Conservation (phyloP, 306 rosid genomes). For the Prunus padus region DNA sequence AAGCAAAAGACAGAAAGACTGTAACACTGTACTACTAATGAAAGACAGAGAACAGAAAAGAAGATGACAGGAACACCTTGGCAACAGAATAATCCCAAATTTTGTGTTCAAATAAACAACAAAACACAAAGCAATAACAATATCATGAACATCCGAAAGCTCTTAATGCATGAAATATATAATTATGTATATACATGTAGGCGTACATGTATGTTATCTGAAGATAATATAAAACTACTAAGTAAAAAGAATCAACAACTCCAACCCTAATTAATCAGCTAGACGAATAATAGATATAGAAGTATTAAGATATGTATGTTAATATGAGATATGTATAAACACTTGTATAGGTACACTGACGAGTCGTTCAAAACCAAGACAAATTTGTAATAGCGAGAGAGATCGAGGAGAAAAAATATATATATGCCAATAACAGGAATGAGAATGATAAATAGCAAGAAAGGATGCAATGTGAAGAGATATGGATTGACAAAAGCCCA, state of each 20-base stretch:
- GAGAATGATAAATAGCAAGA: not conserved
- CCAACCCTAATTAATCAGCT: conserved; percentile 3
- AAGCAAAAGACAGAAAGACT: not conserved
- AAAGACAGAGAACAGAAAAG: not conserved
- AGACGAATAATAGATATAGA: not conserved
- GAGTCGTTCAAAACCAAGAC: not conserved
- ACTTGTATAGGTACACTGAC: not conserved
- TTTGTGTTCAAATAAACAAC: not conserved
- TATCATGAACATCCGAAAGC: not conserved
- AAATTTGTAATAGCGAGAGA: not conserved
- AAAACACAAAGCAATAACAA: not conserved
- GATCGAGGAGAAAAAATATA: not conserved
- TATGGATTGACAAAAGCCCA: conserved; percentile 28
- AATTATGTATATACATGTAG: no score
- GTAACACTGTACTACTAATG: not conserved
- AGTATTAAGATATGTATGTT: not conserved
- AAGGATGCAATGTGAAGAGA: not conserved
- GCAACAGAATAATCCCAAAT: not conserved
- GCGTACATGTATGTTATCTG: not conserved
- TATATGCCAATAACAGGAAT: conserved; percentile 8
- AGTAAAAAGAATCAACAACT: not conserved
- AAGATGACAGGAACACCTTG: not conserved
- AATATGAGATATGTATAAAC: not conserved
- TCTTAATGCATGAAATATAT: no score
- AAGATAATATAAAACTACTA: not conserved